These are phyloP conservation scores for Comarum palustre DNA, from an alignment of 306 rosid genomes.

Conservation along the genomic window DNA sequence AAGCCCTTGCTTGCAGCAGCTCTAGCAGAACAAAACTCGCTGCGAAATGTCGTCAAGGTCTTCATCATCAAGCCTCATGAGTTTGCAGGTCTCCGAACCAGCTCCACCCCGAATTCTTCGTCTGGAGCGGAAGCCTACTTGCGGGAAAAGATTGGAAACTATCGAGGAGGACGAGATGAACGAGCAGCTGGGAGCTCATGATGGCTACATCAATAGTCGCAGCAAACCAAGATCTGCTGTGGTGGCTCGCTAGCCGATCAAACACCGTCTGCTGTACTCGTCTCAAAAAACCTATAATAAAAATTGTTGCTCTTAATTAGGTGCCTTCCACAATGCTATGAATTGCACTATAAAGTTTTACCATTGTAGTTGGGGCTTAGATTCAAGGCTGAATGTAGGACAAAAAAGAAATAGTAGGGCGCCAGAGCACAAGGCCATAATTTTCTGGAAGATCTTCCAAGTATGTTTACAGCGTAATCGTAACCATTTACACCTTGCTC, in stretches of 20 bases:
- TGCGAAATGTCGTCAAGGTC: constrained; percentile 19
- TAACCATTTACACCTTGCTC: too few relatives aligned
- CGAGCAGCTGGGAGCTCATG: constrained; percentile 9
- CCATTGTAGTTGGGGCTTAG: too few relatives aligned
- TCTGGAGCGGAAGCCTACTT: constrained; percentile 5
- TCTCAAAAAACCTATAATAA: too few relatives aligned
- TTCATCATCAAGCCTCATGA: background rate
- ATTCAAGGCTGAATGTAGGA: too few relatives aligned
- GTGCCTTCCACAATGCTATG: too few relatives aligned
- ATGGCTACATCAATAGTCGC: too few relatives aligned
- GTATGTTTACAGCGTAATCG: too few relatives aligned
- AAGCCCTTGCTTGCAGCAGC: background rate
- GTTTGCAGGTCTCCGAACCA: constrained; percentile 2
- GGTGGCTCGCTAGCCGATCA: constrained; percentile 19
- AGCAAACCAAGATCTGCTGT: background rate
- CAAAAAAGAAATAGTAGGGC: too few relatives aligned
- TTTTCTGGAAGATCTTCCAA: too few relatives aligned
- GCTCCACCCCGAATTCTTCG: constrained; percentile 6
- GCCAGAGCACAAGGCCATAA: too few relatives aligned
- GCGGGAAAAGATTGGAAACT: constrained; percentile 15
- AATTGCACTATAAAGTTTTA: too few relatives aligned
- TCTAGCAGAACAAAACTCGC: background rate
- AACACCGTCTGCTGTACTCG: too few relatives aligned
- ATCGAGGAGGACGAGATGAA: constrained; percentile 9
- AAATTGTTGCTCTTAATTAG: background rate